phyloP scores from a whole-genome alignment of 352 stramenopile species.

The Phytophthora megakarya region DNA sequence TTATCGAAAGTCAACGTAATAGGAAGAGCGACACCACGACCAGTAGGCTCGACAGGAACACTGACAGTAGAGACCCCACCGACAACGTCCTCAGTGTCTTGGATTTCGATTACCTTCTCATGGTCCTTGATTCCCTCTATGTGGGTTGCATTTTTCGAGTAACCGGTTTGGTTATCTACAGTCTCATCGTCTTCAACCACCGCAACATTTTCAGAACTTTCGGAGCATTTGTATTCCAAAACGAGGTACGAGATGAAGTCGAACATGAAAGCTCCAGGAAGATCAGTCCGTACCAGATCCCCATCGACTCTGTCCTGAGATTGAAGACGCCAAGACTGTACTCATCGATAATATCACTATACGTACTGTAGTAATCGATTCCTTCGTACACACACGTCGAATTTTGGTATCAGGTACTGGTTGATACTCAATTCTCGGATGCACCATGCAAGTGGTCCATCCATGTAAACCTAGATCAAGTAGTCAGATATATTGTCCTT shows the following conservation, averaged over 20 bases:
- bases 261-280: slow-evolving; percentile 42
- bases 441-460: slow-evolving; percentile 73
- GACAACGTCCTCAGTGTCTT: slow-evolving; percentile 16
- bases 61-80: slow-evolving; percentile 23
- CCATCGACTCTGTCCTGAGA: slow-evolving; percentile 46
- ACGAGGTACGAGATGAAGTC: slow-evolving; percentile 32
- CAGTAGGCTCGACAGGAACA: slow-evolving; percentile 19
- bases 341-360: slow-evolving; percentile 37
- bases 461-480: slow-evolving; percentile 76
- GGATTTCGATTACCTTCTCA: slow-evolving; percentile 26
- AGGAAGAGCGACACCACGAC: slow-evolving; percentile 27
- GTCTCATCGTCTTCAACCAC: slow-evolving; percentile 19
- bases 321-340: slow-evolving; percentile 54
- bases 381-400: slow-evolving; percentile 54
- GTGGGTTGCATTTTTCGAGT: slow-evolving; percentile 26
- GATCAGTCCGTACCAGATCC: slow-evolving; percentile 61
- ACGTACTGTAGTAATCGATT: slow-evolving; percentile 55
- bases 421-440: slow-evolving; percentile 62
- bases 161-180: slow-evolving; percentile 17
- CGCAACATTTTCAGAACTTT: slow-evolving; percentile 27
- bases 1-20: slow-evolving; percentile 44
- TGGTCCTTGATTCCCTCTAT: slow-evolving; percentile 11
- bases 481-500: slow-evolving; percentile 60
- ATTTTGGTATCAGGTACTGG: slow-evolving; percentile 53
- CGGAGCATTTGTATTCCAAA: slow-evolving; percentile 12